phyloP scores from a whole-genome alignment of 1,139 yeast species.

The Geotrichum reessii region DNA sequence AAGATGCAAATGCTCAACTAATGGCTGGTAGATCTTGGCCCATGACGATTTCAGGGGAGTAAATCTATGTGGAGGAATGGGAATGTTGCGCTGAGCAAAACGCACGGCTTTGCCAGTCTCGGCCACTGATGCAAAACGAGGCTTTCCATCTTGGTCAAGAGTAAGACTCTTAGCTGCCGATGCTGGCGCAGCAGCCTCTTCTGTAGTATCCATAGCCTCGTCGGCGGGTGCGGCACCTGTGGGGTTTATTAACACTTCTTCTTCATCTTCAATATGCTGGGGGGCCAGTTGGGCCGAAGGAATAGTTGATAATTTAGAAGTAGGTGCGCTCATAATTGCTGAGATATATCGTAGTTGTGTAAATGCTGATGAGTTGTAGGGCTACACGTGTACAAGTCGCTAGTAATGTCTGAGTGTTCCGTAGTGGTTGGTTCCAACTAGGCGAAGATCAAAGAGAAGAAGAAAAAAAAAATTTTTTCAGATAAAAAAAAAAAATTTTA shows the following conservation, averaged over 20 bases:
- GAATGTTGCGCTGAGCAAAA: slow-evolving; percentile 77
- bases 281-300: slow-evolving; percentile 21
- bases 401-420: background rate
- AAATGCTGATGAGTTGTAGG: background rate
- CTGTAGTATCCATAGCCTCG: slow-evolving; percentile 31
- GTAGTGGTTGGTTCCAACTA: background rate
- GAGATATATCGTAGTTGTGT: background rate
- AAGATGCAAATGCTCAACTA: slow-evolving; percentile 86
- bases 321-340: slow-evolving; percentile 66
- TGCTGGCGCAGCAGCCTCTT: slow-evolving; percentile 27
- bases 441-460: background rate
- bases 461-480: background rate
- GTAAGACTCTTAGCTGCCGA: slow-evolving; percentile 30
- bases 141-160: slow-evolving; percentile 85
- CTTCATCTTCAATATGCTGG: slow-evolving; percentile 39
- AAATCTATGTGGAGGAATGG: slow-evolving; percentile 96
- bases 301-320: slow-evolving; percentile 38
- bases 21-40: slow-evolving; percentile 92
- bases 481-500: background rate
- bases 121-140: slow-evolving; percentile 74
- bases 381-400: background rate
- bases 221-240: slow-evolving; percentile 35
- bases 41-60: slow-evolving; percentile 83
- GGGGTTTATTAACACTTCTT: slow-evolving; percentile 68
- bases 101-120: slow-evolving; percentile 64